phyloP scores from a whole-genome alignment of 805 yeast species.

The Saccharomycopsis fermentans region DNA sequence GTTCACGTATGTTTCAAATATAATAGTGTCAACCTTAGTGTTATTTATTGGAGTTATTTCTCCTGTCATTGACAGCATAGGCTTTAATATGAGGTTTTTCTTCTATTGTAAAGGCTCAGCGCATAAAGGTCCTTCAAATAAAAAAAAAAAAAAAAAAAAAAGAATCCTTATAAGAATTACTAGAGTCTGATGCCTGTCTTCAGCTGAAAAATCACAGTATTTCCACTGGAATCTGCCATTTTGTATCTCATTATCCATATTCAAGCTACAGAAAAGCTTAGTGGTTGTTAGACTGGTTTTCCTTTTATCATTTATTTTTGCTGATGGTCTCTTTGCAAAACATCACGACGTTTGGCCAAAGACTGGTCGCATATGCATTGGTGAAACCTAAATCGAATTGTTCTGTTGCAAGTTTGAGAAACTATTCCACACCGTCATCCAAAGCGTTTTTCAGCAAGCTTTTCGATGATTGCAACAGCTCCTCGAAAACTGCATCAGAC shows the following conservation, averaged over 20 bases:
- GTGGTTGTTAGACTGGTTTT: not conserved
- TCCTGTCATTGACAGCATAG: not conserved
- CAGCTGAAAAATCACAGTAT: not conserved
- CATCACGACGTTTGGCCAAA: not conserved
- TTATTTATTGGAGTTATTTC: not conserved
- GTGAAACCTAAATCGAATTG: not conserved
- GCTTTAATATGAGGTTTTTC: too few relatives aligned
- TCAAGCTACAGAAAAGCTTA: not conserved
- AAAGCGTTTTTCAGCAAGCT: not conserved
- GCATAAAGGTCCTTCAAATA: not conserved
- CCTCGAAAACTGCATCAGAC: not conserved
- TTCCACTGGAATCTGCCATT: too few relatives aligned
- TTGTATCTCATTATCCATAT: not conserved
- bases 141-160: not conserved
- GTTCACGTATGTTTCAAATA: too few relatives aligned
- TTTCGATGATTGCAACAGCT: not conserved
- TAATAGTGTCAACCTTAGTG: too few relatives aligned
- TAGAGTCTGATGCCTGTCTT: not conserved
- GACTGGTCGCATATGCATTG: not conserved
- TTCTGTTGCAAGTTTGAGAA: not conserved
- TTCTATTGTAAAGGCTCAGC: too few relatives aligned
- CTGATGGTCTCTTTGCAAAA: not conserved
- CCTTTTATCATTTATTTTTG: not conserved
- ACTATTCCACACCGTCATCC: not conserved
- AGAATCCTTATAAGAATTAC: not conserved